Evolutionary conservation across 805 yeast genomes (phyloP).

Genomic region (Deakozyma indianensis): DNA sequence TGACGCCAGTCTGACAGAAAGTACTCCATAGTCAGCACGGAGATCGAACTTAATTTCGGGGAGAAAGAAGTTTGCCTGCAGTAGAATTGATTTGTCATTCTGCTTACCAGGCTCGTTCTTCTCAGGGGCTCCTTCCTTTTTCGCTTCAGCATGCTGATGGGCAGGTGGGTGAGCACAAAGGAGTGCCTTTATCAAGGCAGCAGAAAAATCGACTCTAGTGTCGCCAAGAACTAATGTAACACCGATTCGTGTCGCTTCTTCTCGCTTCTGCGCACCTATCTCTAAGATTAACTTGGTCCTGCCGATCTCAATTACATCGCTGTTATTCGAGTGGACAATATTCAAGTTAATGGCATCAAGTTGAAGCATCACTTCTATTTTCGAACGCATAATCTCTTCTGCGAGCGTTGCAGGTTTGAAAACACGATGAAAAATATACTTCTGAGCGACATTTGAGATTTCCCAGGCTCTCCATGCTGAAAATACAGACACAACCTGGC

Average conservation of each 20-base stretch:
- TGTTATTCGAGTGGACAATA: background rate
- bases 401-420: background rate
- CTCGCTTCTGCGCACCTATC: background rate
- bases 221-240: background rate
- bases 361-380: background rate
- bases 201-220: background rate
- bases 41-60: background rate
- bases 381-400: background rate
- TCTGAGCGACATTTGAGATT: background rate
- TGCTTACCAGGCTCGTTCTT: too few relatives aligned
- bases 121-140: too few relatives aligned
- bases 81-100: too few relatives aligned
- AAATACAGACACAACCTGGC: background rate
- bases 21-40: background rate
- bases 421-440: background rate
- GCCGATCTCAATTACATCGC: background rate
- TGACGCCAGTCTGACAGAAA: background rate
- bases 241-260: background rate
- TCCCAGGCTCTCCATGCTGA: background rate
- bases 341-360: background rate
- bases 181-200: background rate
- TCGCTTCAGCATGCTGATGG: too few relatives aligned
- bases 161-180: too few relatives aligned
- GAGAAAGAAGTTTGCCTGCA: background rate
- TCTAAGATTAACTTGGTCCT: background rate